Conservation (phyloP, 306 rosid species). For the Gastrolobium villosum region DNA sequence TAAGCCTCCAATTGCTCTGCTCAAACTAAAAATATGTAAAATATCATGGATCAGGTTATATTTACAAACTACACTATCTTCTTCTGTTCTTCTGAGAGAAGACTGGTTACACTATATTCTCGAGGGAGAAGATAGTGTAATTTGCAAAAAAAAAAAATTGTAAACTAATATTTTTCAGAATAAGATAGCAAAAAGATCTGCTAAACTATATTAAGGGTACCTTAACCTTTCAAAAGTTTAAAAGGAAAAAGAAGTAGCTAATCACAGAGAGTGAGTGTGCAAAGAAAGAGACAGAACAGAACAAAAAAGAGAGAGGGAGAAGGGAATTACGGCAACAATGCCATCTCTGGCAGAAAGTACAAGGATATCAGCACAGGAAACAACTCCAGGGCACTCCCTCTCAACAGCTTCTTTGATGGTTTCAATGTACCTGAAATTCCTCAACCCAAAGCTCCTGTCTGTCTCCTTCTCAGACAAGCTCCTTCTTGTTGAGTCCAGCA, state of each 20-base stretch:
- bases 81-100: too few species aligned
- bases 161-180: too few species aligned
- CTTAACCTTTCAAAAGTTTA: background rate
- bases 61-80: too few species aligned
- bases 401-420: slow-evolving; percentile 92
- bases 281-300: background rate
- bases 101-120: too few species aligned
- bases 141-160: too few species aligned
- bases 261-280: background rate
- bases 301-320: background rate
- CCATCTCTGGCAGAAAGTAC: slow-evolving; percentile 96
- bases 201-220: background rate
- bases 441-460: slow-evolving; percentile 96
- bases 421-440: slow-evolving; percentile 96
- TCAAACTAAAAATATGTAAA: background rate
- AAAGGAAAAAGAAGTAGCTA: background rate
- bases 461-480: slow-evolving; percentile 91
- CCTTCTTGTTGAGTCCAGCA: slow-evolving; percentile 92
- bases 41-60: too few species aligned
- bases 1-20: slow-evolving; percentile 1
- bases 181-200: background rate
- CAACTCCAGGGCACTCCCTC: slow-evolving; percentile 96
- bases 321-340: slow-evolving; percentile 70
- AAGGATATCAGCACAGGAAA: slow-evolving; percentile 94
- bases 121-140: too few species aligned